Evolutionary conservation across 495 filamentous ascomycete species (phyloP).

Genomic region (Penicillium egyptiacum): DNA sequence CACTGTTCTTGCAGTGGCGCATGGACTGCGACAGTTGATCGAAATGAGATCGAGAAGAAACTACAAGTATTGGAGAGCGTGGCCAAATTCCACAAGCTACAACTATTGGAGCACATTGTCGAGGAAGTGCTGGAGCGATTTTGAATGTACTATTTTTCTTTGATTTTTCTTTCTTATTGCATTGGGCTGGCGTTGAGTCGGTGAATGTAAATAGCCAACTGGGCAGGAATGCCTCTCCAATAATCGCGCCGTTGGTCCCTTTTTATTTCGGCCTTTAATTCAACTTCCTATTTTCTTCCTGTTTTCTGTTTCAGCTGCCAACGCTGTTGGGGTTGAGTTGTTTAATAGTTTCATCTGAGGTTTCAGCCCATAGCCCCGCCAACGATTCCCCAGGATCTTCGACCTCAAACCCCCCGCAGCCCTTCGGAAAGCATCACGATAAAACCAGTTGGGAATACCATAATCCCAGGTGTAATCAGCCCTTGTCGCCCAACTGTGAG

Average conservation of each 20-base stretch:
- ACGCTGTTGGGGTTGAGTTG: neutral
- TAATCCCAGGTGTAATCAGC: neutral
- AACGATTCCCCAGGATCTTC: slow-evolving; percentile 2
- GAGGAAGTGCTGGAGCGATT: slow-evolving; percentile 52
- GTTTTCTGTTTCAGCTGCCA: neutral
- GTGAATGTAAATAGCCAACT: neutral
- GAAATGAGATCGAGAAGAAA: slow-evolving; percentile 63
- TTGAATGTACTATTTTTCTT: neutral
- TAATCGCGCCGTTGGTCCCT: neutral
- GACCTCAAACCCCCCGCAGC: slow-evolving; percentile 10
- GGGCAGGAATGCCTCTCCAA: neutral
- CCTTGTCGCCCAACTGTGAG: slow-evolving; percentile 8
- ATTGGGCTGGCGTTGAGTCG: slow-evolving; percentile 8
- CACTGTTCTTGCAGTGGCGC: slow-evolving; percentile 89
- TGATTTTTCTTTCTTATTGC: slow-evolving; percentile 17
- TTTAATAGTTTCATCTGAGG: neutral
- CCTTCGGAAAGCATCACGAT: neutral
- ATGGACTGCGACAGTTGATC: slow-evolving; percentile 72
- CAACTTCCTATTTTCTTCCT: neutral
- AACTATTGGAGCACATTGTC: slow-evolving; percentile 75
- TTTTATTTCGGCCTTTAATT: neutral
- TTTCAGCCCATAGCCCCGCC: neutral
- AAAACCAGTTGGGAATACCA: neutral
- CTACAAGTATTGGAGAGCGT: slow-evolving; percentile 71
- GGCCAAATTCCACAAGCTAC: slow-evolving; percentile 73